phyloP scores from a whole-genome alignment of 495 filamentous ascomycete species.

The Hyphodiscus hymeniophilus region DNA sequence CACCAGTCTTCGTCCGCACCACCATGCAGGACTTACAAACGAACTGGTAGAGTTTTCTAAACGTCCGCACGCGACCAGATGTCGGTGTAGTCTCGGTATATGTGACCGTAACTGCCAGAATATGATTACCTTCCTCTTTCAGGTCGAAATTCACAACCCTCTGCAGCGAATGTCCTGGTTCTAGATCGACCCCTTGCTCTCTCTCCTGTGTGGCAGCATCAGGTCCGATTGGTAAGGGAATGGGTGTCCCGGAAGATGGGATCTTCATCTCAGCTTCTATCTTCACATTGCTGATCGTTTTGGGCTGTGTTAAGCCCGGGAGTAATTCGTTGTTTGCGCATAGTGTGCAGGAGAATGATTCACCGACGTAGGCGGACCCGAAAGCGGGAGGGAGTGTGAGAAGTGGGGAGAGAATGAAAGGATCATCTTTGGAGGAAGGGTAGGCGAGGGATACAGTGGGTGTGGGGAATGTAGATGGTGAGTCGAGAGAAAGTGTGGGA shows the following conservation, averaged over 20 bases:
- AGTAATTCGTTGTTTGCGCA: slow-evolving; percentile 84
- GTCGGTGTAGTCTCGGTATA: slow-evolving; percentile 66
- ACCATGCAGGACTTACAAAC: slow-evolving; percentile 81
- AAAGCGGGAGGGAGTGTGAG: slow-evolving; percentile 90
- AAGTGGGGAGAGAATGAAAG: slow-evolving; percentile 38
- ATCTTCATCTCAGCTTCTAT: slow-evolving; percentile 95
- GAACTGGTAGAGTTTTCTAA: slow-evolving; percentile 95
- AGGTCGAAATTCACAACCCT: slow-evolving; percentile 79
- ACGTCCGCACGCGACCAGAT: slow-evolving; percentile 69
- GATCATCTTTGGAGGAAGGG: slow-evolving; percentile 10
- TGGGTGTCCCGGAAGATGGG: slow-evolving; percentile 35
- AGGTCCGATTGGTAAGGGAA: slow-evolving; percentile 16
- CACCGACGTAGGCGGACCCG: slow-evolving; percentile 89
- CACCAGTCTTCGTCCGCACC: slow-evolving; percentile 78
- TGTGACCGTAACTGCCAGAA: slow-evolving; percentile 87
- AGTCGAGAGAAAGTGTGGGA: slow-evolving; percentile 14
- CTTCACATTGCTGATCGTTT: slow-evolving; percentile 61
- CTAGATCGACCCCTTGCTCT: slow-evolving; percentile 38
- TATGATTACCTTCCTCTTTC: slow-evolving; percentile 88
- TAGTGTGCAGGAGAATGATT: slow-evolving; percentile 88
- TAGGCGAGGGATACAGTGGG: slow-evolving; percentile 18
- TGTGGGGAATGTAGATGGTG: slow-evolving; percentile 11
- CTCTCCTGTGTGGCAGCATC: slow-evolving; percentile 20
- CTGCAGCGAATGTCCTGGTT: slow-evolving; percentile 65
- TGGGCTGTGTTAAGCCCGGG: slow-evolving; percentile 29